Evolutionary conservation across 2,329 filamentous ascomycete species (phyloP), one percentile per base, ranked within the genome.

Genomic region (Colletotrichum tanaceti): DNA sequence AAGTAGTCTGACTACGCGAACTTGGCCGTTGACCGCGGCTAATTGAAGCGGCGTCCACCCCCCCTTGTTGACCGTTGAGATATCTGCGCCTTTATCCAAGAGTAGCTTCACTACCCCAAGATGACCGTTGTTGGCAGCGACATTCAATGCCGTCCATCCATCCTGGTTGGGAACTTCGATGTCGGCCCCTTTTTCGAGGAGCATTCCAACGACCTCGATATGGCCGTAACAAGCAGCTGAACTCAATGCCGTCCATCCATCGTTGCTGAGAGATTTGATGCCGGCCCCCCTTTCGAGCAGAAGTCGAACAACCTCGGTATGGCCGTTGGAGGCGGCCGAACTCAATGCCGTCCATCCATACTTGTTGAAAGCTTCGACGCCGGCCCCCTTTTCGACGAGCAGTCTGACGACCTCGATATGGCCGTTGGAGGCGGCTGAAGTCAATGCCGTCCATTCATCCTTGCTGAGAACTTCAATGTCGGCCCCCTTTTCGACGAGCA

Each of bases 381-480:
- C n/a, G n/a, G n/a, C n/a, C n/a, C n/a, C n/a, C n/a, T 58, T 14
- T 9, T 62, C 47, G 1, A 70, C 38, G 38, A 71, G 63, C 3
- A 72, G 35, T 28, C 53, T 61, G 14, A 57, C 66, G 11, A 70
- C 49, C 14, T 65, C 58, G 3, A 49, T 6, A 20, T 59, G 18
- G 10, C 57, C 41, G 3, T 11, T 46, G 4, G 0, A 18, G 3
- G 9, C 41, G 3, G 57, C 35, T 5, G 11, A 24, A 9, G 32
- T 2, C 1, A 58, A 6, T 4, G 55, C 18, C 13, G 39, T 44
- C 2, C 20, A 46, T 1, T 18, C 50, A 0, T 20, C 1, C 2
- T 16, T 9, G 16, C 4, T 20, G 9, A 9, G 10, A 1, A 6
- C 7, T 11, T 1, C 10, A 2, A 52, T 32, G 6, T 59, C 62